Percentiles rank a stretch among this genome's conserved stretches.
phyloP scores from a whole-genome alignment of 768 basidiomycete genomes.

The Russula emetica region DNA sequence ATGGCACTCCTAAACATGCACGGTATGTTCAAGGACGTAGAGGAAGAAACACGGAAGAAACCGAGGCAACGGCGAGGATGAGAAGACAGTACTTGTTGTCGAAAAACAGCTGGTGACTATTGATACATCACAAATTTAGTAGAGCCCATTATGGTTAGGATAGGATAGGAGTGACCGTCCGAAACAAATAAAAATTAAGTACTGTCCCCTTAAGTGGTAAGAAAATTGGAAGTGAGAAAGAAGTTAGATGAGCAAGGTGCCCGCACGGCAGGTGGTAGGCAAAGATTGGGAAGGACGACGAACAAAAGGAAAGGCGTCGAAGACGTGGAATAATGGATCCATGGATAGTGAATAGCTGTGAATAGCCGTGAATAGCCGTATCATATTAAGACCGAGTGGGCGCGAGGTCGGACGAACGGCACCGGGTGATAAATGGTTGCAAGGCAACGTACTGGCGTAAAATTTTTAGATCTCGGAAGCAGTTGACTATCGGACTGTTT shows the following conservation, averaged over 20 bases:
- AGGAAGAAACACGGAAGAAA: too few relatives aligned
- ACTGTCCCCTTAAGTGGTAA: background rate
- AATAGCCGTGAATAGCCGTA: too few relatives aligned
- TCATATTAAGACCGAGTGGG: too few relatives aligned
- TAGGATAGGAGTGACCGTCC: background rate
- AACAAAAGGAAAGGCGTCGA: background rate
- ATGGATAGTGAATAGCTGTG: too few relatives aligned
- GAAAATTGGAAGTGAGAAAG: background rate
- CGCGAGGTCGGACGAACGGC: background rate
- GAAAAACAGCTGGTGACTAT: too few relatives aligned
- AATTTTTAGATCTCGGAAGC: background rate
- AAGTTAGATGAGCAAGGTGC: background rate
- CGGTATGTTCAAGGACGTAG: too few relatives aligned
- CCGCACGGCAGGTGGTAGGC: background rate
- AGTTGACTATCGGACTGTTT: too few relatives aligned
- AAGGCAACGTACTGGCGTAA: background rate
- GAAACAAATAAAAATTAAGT: background rate
- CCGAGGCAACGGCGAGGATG: background rate
- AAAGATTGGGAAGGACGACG: background rate
- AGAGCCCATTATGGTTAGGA: background rate
- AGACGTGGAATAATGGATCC: background rate
- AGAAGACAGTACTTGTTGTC: background rate
- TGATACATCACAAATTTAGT: background rate
- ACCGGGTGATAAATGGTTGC: background rate
- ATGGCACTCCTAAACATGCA: background rate